These are phyloP conservation scores for Leucoagaricus sp. DNA, from an alignment of 1,284 basidiomycete species.

Conservation along the genomic window DNA sequence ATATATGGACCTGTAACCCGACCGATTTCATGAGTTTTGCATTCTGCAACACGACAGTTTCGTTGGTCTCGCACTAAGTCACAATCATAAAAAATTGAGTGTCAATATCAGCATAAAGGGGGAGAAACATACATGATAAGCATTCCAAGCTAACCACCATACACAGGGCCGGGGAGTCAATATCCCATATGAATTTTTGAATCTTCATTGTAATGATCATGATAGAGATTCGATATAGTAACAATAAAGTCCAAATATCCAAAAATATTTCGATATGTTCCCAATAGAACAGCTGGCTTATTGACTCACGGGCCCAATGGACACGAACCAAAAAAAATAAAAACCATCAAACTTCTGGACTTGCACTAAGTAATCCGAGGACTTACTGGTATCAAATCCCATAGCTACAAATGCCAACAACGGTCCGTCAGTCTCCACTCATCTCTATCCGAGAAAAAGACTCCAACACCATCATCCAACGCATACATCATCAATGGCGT, in stretches of 20 bases:
- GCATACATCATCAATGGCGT: not conserved
- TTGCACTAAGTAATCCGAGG: no score
- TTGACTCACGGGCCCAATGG: no score
- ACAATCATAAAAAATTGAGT: no score
- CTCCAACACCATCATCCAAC: conserved; percentile 33
- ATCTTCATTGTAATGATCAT: no score
- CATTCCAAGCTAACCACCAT: conserved; percentile 52
- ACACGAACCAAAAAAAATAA: not conserved
- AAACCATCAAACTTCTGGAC: conserved; percentile 15
- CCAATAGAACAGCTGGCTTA: no score
- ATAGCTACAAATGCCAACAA: conserved; percentile 33
- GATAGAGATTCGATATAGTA: no score
- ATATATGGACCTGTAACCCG: conserved; percentile 40
- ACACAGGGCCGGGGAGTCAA: no score
- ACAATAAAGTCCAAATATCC: no score
- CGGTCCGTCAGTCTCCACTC: not conserved
- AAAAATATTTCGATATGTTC: no score
- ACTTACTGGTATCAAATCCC: conserved; percentile 53
- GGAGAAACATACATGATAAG: conserved; percentile 46
- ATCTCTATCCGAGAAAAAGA: not conserved
- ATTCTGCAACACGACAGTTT: conserved; percentile 48
- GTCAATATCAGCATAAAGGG: not conserved
- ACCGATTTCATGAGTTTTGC: conserved; percentile 47
- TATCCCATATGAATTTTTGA: no score
- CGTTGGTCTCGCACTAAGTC: conserved; percentile 54